phyloP scores from a whole-genome alignment of 148 eudicot genomes.

The Rhododendron simsii region DNA sequence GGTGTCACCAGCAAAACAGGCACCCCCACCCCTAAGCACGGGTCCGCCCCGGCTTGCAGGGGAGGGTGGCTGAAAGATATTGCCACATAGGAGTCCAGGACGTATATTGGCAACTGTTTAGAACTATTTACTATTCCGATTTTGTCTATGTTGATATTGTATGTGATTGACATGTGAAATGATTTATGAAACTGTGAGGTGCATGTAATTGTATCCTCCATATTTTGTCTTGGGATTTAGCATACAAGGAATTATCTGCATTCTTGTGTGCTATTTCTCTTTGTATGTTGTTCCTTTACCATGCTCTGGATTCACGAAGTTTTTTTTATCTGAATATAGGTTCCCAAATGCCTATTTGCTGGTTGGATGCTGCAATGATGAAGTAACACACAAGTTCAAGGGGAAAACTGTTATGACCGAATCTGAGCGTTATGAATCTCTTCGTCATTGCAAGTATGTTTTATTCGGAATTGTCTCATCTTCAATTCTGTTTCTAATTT shows the following conservation, averaged over 20 bases:
- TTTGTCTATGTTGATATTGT: neutral
- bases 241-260: neutral
- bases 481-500: neutral
- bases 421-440: conserved; percentile 66
- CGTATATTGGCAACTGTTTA: neutral
- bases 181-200: neutral
- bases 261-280: neutral
- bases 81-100: neutral
- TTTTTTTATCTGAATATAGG: conserved; percentile 19
- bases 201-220: neutral
- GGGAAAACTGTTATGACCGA: conserved; percentile 78
- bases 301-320: neutral
- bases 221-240: neutral
- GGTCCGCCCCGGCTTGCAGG: neutral
- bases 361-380: conserved; percentile 75
- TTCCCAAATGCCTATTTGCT: conserved; percentile 71
- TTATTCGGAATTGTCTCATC: neutral
- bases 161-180: neutral
- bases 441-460: conserved; percentile 70
- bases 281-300: neutral
- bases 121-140: neutral
- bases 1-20: neutral
- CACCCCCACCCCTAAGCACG: neutral
- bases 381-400: conserved; percentile 54
- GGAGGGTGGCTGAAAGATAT: neutral